Evolutionary conservation across 495 filamentous ascomycete species (phyloP), one percentile per base, ranked within the genome.

Genomic region (Podospora didyma): DNA sequence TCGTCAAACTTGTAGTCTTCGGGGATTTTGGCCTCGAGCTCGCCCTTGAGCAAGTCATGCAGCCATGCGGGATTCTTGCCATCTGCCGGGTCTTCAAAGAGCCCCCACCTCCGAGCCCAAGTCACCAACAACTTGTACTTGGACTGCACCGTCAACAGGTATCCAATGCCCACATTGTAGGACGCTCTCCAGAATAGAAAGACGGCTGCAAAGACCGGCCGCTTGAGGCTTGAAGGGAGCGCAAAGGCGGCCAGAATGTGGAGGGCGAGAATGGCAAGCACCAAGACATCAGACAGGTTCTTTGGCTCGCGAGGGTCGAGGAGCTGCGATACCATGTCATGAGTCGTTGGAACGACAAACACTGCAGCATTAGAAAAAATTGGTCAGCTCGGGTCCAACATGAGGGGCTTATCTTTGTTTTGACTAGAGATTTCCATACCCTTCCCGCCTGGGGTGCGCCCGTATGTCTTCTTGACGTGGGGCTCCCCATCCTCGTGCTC

Each of bases 321-420:
- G 19, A 98, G 82, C 70, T 96, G 94, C 51, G 94, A 95, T 64
- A 98, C 94, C 93, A 97, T 97, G 73, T 98, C 94, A 79, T 96
- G 90, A 44, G 94, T 98, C 60, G 90, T 87, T 46, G 94, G 95
- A 20, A 98, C 94, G 34, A 90, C 89, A 72, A 98, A 98, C 51
- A 94, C 94, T 98, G 61, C 50, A 42, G n/a, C 12, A 7, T 35
- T 53, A 22, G 34, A 49, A 51, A n/a, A 26, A 44, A 52, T 41
- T 22, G 16, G 31, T 16, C 23, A 50, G 24, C 12, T 11, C 1
- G 4, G 14, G 42, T 47, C 14, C n/a, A 42, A n/a, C n/a, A n/a
- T n/a, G n/a, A n/a, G n/a, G n/a, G n/a, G n/a, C n/a, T n/a, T n/a
- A n/a, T n/a, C n/a, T n/a, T n/a, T n/a, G n/a, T n/a, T n/a, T n/a